These are phyloP conservation scores for Circinella umbellata DNA, from an alignment of 371 early-diverging fungal genomes.

Conservation along the genomic window DNA sequence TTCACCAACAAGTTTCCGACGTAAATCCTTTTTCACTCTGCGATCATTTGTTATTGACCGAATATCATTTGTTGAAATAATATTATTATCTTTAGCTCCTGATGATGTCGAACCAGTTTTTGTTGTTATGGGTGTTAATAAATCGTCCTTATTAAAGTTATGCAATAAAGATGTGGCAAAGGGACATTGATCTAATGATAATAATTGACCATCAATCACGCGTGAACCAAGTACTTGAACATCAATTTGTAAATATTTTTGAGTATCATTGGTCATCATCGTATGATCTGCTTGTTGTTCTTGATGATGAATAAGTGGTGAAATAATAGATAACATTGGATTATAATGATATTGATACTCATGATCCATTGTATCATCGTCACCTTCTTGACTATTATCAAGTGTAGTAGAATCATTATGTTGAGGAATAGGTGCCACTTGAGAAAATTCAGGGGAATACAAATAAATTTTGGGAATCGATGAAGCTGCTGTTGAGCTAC, in stretches of 20 bases:
- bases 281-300: neutral
- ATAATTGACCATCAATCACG: constrained; percentile 36
- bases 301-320: constrained; percentile 26
- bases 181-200: constrained; percentile 33
- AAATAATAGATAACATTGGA: constrained; percentile 32
- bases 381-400: neutral
- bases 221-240: constrained; percentile 49
- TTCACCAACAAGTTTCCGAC: constrained; percentile 24
- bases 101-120: neutral
- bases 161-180: constrained; percentile 23
- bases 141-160: constrained; percentile 23
- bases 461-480: constrained; percentile 36
- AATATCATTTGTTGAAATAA: neutral
- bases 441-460: constrained; percentile 45
- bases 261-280: constrained; percentile 12
- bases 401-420: neutral
- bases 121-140: constrained; percentile 1
- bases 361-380: neutral
- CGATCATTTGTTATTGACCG: constrained; percentile 6
- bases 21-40: constrained; percentile 22
- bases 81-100: neutral
- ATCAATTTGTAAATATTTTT: constrained; percentile 44
- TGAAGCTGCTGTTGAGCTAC: neutral
- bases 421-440: constrained; percentile 31
- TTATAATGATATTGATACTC: neutral